Conservation (phyloP, 176 grass and related monocot species). For the Oropetium thomaeum region DNA sequence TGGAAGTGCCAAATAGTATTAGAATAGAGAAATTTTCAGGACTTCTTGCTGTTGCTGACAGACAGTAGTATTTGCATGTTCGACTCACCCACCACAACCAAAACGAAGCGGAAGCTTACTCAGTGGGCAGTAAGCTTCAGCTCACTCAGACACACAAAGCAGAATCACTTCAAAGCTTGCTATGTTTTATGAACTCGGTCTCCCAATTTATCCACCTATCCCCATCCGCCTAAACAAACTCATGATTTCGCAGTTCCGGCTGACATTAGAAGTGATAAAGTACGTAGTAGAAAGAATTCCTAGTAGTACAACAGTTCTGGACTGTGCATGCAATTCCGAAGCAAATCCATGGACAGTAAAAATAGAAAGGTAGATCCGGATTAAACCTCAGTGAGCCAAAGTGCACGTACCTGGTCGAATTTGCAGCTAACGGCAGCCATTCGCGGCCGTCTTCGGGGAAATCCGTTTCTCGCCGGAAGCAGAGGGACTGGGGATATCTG, state of each 20-base stretch:
- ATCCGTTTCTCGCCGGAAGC: conserved; percentile 27
- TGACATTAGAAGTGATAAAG: neutral
- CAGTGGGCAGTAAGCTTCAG: neutral
- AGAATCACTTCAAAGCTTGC: neutral
- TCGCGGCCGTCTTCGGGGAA: neutral
- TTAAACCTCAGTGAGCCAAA: neutral
- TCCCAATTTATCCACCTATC: neutral
- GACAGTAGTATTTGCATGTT: neutral
- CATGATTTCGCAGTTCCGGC: neutral
- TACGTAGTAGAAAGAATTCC: neutral
- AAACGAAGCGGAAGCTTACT: neutral
- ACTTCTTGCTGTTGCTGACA: neutral
- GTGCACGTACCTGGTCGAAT: conserved; percentile 27
- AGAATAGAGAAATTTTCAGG: neutral
- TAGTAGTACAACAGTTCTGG: neutral
- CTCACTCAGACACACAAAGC: neutral
- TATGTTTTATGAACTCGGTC: neutral
- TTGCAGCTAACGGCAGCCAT: conserved; percentile 14
- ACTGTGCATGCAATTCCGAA: neutral
- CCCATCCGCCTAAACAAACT: neutral
- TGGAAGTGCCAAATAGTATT: neutral
- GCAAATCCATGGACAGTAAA: neutral
- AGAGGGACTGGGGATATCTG: neutral
- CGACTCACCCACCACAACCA: neutral
- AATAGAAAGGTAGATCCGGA: neutral